Conservation (phyloP, 2,329 filamentous ascomycete species). For the Alternaria rosae region DNA sequence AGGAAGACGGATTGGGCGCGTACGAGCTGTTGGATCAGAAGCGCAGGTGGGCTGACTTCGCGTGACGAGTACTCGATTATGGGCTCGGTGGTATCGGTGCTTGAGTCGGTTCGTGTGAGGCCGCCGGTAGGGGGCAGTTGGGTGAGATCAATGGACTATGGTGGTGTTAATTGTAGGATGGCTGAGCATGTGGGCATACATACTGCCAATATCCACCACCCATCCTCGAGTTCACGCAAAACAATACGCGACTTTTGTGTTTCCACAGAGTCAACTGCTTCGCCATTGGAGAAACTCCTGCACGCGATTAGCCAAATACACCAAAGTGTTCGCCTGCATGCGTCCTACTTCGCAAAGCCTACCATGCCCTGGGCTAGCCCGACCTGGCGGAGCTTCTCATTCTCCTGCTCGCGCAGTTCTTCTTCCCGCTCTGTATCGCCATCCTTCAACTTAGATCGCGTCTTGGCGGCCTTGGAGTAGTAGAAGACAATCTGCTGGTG, state of each 20-base stretch:
- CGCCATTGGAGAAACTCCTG: slow-evolving; percentile 81
- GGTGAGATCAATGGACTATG: slow-evolving; percentile 80
- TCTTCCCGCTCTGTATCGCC: slow-evolving; percentile 47
- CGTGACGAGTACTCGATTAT: slow-evolving; percentile 83
- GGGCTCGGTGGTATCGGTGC: slow-evolving; percentile 38
- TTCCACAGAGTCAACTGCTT: slow-evolving; percentile 83
- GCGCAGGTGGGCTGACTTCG: slow-evolving; percentile 82
- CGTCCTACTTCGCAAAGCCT: slow-evolving; percentile 72
- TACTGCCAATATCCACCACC: slow-evolving; percentile 96
- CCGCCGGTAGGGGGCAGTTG: slow-evolving; percentile 64
- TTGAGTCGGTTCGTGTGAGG: slow-evolving; percentile 35
- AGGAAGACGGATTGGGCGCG: slow-evolving; percentile 85
- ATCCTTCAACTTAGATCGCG: slow-evolving; percentile 37
- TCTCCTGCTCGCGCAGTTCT: slow-evolving; percentile 67
- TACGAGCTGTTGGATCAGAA: slow-evolving; percentile 81
- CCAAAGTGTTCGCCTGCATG: slow-evolving; percentile 1
- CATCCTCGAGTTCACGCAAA: slow-evolving; percentile 83
- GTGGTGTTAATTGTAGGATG: slow-evolving; percentile 4
- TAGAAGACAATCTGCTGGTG: slow-evolving; percentile 93
- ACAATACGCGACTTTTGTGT: slow-evolving; percentile 88
- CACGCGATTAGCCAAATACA: slow-evolving; percentile 11
- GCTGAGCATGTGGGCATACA: slow-evolving; percentile 39
- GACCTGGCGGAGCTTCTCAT: slow-evolving; percentile 89
- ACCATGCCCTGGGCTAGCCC: slow-evolving; percentile 97
- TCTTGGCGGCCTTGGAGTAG: slow-evolving; percentile 63